Evolutionary conservation across 805 yeast species (phyloP).

Genomic region (Myxozyma nipponensis): DNA sequence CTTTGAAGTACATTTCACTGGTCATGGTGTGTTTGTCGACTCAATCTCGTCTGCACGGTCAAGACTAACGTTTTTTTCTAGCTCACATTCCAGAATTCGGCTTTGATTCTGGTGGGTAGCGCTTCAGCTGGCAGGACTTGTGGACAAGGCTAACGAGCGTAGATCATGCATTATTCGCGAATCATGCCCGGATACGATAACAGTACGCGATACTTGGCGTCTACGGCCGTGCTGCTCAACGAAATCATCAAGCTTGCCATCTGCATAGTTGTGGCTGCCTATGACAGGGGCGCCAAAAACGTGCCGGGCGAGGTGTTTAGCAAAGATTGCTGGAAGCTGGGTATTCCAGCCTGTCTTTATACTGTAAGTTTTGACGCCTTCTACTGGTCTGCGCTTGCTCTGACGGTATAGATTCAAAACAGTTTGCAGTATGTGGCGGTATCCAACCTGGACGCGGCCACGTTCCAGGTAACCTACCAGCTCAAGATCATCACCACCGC

Average conservation of each 20-base stretch:
- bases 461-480: slow-evolving; percentile 45
- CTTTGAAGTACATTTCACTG: slow-evolving; percentile 38
- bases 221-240: slow-evolving; percentile 43
- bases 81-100: slow-evolving; percentile 41
- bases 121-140: neutral
- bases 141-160: neutral
- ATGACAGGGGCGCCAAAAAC: slow-evolving; percentile 5
- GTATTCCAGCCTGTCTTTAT: slow-evolving; percentile 42
- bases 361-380: slow-evolving; percentile 31
- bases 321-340: slow-evolving; percentile 41
- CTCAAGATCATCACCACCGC: slow-evolving; percentile 44
- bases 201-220: slow-evolving; percentile 37
- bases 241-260: slow-evolving; percentile 39
- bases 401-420: slow-evolving; percentile 29
- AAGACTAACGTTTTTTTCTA: too few relatives aligned
- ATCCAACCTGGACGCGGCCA: slow-evolving; percentile 42
- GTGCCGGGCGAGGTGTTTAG: slow-evolving; percentile 37
- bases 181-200: slow-evolving; percentile 38
- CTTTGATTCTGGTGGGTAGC: slow-evolving; percentile 38
- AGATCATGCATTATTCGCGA: slow-evolving; percentile 43
- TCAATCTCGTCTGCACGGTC: too few relatives aligned
- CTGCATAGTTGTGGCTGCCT: slow-evolving; percentile 33
- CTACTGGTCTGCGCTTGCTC: neutral
- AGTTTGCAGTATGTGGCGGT: slow-evolving; percentile 43
- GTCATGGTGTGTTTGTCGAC: slow-evolving; percentile 32